Evolutionary conservation across 371 early-diverging fungal species (phyloP).

Genomic region (Mucor racemosus): DNA sequence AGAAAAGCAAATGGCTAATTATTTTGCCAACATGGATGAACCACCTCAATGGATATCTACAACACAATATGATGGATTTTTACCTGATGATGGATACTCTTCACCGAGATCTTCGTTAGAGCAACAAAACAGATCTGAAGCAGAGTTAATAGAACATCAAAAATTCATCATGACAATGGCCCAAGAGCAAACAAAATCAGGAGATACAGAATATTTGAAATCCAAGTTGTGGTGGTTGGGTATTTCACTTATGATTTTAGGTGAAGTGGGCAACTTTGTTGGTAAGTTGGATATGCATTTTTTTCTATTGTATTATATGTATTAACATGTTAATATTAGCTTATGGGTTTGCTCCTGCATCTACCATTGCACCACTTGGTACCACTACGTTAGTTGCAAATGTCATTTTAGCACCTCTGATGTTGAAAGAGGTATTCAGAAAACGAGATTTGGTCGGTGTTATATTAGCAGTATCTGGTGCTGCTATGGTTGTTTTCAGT

Average conservation of each 20-base stretch:
- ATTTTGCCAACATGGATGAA: constrained; percentile 53
- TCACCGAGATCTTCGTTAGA: constrained; percentile 55
- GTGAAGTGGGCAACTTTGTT: constrained; percentile 69
- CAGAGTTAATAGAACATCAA: constrained; percentile 39
- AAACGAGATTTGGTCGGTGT: constrained; percentile 72
- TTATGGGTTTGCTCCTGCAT: constrained; percentile 84
- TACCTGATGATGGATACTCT: constrained; percentile 57
- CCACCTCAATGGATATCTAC: constrained; percentile 48
- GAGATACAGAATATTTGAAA: constrained; percentile 56
- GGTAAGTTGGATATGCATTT: constrained; percentile 25
- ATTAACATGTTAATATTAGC: constrained; percentile 36
- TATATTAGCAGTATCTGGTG: constrained; percentile 70
- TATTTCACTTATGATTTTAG: constrained; percentile 75
- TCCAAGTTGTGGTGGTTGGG: constrained; percentile 79
- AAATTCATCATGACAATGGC: constrained; percentile 50
- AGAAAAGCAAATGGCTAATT: constrained; percentile 48
- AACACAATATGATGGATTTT: constrained; percentile 34
- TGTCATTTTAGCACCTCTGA: constrained; percentile 74
- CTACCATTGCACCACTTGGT: constrained; percentile 80
- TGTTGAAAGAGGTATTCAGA: constrained; percentile 72
- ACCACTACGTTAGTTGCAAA: constrained; percentile 76
- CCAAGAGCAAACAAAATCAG: constrained; percentile 43
- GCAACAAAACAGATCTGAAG: constrained; percentile 27
- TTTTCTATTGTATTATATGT: neutral
- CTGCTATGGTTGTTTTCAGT: constrained; percentile 70